Evolutionary conservation across 345 rosid genomes (phyloP).

Genomic region (Citrus unshiu): DNA sequence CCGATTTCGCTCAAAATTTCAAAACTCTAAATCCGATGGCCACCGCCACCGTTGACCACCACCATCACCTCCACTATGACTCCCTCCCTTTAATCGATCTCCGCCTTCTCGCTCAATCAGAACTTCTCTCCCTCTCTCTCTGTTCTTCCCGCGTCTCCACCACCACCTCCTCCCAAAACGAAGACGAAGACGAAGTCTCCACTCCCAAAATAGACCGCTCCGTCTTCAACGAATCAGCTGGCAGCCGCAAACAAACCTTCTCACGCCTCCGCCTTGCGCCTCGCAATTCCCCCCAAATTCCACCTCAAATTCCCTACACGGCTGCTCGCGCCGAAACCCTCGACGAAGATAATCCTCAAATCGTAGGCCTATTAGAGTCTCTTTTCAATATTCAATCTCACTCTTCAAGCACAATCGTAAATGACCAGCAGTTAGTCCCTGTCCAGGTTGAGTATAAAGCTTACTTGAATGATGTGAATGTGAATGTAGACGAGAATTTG

Average conservation of each 20-base stretch:
- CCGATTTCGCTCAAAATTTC: background rate
- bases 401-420: conserved; percentile 16
- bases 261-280: conserved; percentile 76
- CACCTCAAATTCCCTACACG: conserved; percentile 18
- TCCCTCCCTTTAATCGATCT: conserved; percentile 61
- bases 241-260: conserved; percentile 90
- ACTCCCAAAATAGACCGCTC: conserved; percentile 82
- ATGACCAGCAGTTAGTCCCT: conserved; percentile 28
- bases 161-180: conserved; percentile 26
- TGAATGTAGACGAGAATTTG: conserved; percentile 7
- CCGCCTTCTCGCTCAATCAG: conserved; percentile 57
- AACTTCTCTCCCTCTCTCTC: conserved; percentile 46
- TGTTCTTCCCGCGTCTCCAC: conserved; percentile 37
- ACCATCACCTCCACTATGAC: conserved; percentile 25
- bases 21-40: background rate
- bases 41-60: conserved; percentile 25
- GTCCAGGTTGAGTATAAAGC: conserved; percentile 31
- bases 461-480: conserved; percentile 9
- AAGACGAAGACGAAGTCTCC: conserved; percentile 44
- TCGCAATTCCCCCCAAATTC: conserved; percentile 32
- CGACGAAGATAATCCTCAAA: conserved; percentile 44
- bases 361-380: conserved; percentile 50
- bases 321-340: conserved; percentile 26
- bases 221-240: conserved; percentile 95
- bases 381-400: conserved; percentile 44